These are phyloP conservation scores for Monosporascus sp. DNA, from an alignment of 2,329 filamentous ascomycete genomes.

Conservation along the genomic window DNA sequence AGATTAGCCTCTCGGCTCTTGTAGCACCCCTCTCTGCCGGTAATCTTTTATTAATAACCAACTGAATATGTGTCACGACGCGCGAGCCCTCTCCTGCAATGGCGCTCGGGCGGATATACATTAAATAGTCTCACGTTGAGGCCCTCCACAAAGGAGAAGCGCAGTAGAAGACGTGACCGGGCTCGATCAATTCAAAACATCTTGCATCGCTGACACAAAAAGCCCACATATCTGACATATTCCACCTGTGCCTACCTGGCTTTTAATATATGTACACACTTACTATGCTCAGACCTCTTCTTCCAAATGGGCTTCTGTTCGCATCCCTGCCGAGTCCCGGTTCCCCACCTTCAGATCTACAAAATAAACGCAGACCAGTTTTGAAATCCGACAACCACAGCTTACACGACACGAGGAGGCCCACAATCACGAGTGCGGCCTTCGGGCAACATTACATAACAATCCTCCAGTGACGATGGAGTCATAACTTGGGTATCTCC, in stretches of 20 bases:
- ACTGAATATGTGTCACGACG: neutral
- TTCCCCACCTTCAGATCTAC: neutral
- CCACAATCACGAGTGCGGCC: conserved; percentile 7
- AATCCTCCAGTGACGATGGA: neutral
- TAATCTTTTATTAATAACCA: neutral
- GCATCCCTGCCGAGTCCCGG: neutral
- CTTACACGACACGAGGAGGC: conserved; percentile 19
- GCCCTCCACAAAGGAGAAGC: too few species aligned
- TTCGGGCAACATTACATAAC: neutral
- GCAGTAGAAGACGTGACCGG: too few species aligned
- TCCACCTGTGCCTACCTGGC: neutral
- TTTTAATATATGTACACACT: neutral
- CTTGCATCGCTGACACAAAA: too few species aligned
- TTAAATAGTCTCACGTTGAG: too few species aligned
- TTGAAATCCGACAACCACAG: conserved; percentile 17
- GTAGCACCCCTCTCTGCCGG: neutral
- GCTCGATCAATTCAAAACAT: too few species aligned
- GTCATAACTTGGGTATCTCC: neutral
- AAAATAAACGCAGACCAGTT: conserved; percentile 7
- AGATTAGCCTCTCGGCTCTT: conserved; percentile 22
- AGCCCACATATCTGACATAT: neutral
- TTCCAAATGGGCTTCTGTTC: neutral
- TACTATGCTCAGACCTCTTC: neutral
- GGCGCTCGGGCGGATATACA: too few species aligned
- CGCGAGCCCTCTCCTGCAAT: too few species aligned